phyloP scores from a whole-genome alignment of 495 filamentous ascomycete species.

The Podospora didyma region DNA sequence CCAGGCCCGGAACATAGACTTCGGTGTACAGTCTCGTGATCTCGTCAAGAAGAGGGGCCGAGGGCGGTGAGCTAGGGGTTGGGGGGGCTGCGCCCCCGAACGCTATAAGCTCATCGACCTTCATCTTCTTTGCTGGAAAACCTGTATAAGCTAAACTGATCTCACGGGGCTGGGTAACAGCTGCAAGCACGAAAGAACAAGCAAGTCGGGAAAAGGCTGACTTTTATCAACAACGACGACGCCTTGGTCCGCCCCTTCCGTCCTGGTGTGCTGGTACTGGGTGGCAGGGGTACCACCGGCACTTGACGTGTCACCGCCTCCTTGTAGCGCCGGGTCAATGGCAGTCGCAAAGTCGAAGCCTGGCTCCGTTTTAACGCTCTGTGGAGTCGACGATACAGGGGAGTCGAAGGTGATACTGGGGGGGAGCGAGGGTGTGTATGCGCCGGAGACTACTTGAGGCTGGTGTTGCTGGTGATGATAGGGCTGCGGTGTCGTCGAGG shows the following conservation, averaged over 20 bases:
- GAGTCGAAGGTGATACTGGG: slow-evolving; percentile 32
- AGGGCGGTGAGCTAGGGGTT: slow-evolving; percentile 48
- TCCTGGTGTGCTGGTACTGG: slow-evolving; percentile 33
- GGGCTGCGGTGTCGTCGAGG: slow-evolving; percentile 27
- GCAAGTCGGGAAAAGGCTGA: slow-evolving; percentile 19
- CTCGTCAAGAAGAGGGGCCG: slow-evolving; percentile 58
- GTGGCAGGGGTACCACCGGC: slow-evolving; percentile 32
- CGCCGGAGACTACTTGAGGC: slow-evolving; percentile 27
- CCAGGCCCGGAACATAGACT: slow-evolving; percentile 72
- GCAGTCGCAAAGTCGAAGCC: slow-evolving; percentile 63
- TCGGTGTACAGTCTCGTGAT: slow-evolving; percentile 69
- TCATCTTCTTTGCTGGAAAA: slow-evolving; percentile 63
- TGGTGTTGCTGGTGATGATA: slow-evolving; percentile 21
- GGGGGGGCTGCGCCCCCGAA: slow-evolving; percentile 61
- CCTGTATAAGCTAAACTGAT: slow-evolving; percentile 43
- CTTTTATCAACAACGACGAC: slow-evolving; percentile 12
- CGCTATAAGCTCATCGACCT: slow-evolving; percentile 71
- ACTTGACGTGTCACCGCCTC: slow-evolving; percentile 24
- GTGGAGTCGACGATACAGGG: slow-evolving; percentile 41
- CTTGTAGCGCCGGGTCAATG: slow-evolving; percentile 74
- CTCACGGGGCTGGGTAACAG: slow-evolving; percentile 25
- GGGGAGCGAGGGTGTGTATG: slow-evolving; percentile 23
- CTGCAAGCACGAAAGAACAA: slow-evolving; percentile 18
- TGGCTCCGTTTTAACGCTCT: slow-evolving; percentile 54
- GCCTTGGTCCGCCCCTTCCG: slow-evolving; percentile 21